A percentile compares a stretch with the other conserved stretches of the same genome.
Evolutionary conservation across 495 filamentous ascomycete species (phyloP).

Genomic region (Ramalina peruviana): DNA sequence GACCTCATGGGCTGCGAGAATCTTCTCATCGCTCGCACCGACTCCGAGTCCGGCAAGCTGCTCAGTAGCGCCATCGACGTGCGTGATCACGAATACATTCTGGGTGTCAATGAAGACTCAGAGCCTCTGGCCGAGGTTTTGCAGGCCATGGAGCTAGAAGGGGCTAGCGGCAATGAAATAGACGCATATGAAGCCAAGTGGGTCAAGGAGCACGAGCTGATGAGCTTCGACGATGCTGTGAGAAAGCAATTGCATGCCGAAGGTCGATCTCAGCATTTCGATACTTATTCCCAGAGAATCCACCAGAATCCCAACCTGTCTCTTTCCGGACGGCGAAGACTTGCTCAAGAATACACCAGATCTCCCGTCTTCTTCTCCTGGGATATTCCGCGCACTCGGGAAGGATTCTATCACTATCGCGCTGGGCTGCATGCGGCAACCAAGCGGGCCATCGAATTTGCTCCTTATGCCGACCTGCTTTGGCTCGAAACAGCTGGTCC

Average conservation of each 20-base stretch:
- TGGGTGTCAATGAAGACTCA: slow-evolving; percentile 59
- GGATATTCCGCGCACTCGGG: slow-evolving; percentile 84
- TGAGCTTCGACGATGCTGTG: slow-evolving; percentile 79
- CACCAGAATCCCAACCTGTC: slow-evolving; percentile 53
- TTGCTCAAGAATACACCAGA: slow-evolving; percentile 52
- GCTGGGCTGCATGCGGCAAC: slow-evolving; percentile 80
- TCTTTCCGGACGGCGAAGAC: slow-evolving; percentile 55
- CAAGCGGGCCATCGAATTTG: slow-evolving; percentile 83
- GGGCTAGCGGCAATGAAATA: slow-evolving; percentile 65
- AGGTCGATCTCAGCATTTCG: slow-evolving; percentile 32
- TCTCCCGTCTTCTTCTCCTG: slow-evolving; percentile 68
- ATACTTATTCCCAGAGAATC: slow-evolving; percentile 49
- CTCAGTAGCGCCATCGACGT: slow-evolving; percentile 83
- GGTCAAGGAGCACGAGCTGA: slow-evolving; percentile 74
- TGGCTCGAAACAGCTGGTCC: slow-evolving; percentile 96
- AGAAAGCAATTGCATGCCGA: slow-evolving; percentile 2
- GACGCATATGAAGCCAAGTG: slow-evolving; percentile 76
- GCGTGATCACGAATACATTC: slow-evolving; percentile 91
- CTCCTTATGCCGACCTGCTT: slow-evolving; percentile 83
- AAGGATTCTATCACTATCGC: slow-evolving; percentile 92
- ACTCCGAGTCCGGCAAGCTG: slow-evolving; percentile 84
- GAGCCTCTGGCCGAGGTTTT: slow-evolving; percentile 76
- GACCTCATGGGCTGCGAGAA: slow-evolving; percentile 94
- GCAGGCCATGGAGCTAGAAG: slow-evolving; percentile 74
- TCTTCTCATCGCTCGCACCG: slow-evolving; percentile 84